phyloP scores from a whole-genome alignment of 2,329 filamentous ascomycete genomes.

The Fusarium goolgardi region DNA sequence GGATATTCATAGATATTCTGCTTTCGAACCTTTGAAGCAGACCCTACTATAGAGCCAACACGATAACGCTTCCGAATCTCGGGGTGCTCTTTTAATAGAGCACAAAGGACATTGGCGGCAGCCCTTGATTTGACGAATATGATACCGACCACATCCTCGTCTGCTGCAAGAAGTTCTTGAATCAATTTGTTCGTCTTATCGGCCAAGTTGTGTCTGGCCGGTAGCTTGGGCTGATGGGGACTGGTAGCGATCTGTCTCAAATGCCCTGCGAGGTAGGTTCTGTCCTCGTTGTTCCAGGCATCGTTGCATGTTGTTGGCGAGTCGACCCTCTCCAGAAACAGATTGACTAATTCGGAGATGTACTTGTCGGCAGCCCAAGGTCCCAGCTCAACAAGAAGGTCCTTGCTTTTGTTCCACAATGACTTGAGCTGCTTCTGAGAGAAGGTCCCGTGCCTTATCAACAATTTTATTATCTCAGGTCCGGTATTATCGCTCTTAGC shows the following conservation, averaged over 20 bases:
- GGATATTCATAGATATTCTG: constrained; percentile 56
- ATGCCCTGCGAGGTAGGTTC: constrained; percentile 64
- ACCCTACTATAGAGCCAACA: constrained; percentile 68
- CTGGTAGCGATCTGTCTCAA: constrained; percentile 53
- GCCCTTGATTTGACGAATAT: constrained; percentile 75
- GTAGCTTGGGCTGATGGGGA: constrained; percentile 26
- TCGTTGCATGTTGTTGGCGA: constrained; percentile 48
- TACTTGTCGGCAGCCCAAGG: constrained; percentile 76
- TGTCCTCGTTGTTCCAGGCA: constrained; percentile 62
- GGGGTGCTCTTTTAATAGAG: constrained; percentile 67
- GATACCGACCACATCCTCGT: constrained; percentile 65
- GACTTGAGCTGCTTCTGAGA: constrained; percentile 66
- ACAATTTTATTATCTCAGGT: constrained; percentile 53
- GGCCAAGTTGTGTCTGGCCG: constrained; percentile 56
- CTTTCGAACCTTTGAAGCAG: constrained; percentile 50
- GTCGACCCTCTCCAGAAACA: constrained; percentile 47
- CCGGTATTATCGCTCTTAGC: constrained; percentile 57
- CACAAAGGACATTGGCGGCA: constrained; percentile 69
- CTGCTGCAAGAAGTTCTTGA: constrained; percentile 58
- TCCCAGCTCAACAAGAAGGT: constrained; percentile 70
- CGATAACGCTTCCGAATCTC: constrained; percentile 58
- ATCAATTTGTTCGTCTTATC: constrained; percentile 69
- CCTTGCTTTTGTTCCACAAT: constrained; percentile 62
- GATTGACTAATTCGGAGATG: constrained; percentile 62
- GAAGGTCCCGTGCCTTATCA: constrained; percentile 62